Percentiles rank a stretch among this genome's conserved stretches.
These are phyloP conservation scores for Hanseniaspora lindneri DNA, from an alignment of 805 yeast genomes.

Conservation along the genomic window DNA sequence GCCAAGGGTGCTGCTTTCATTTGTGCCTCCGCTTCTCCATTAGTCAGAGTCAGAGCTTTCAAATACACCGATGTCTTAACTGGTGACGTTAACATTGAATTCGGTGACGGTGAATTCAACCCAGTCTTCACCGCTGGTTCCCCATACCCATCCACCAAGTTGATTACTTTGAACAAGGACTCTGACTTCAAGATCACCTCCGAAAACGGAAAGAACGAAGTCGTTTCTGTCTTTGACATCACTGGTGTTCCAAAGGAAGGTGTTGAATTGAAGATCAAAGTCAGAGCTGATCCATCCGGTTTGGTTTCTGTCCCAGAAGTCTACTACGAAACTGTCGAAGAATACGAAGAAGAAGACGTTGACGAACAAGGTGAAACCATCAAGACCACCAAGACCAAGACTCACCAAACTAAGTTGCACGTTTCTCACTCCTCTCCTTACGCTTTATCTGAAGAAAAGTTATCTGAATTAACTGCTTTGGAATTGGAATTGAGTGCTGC, in stretches of 20 bases:
- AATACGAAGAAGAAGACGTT: conserved; percentile 72
- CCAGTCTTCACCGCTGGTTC: conserved; percentile 96
- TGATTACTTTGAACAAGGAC: conserved; percentile 84
- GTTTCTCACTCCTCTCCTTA: conserved; percentile 39
- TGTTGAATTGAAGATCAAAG: conserved; percentile 72
- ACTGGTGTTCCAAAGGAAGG: conserved; percentile 71
- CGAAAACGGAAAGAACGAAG: conserved; percentile 51
- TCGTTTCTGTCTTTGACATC: conserved; percentile 75
- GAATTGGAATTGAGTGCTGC: conserved; percentile 76
- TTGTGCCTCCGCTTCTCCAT: conserved; percentile 98
- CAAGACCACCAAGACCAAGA: conserved; percentile 43
- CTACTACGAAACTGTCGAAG: conserved; percentile 82
- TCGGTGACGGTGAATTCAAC: conserved; percentile 88
- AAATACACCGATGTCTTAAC: conserved; percentile 92
- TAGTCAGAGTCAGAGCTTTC: conserved; percentile 96
- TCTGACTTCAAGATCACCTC: conserved; percentile 82
- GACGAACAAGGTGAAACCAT: conserved; percentile 39
- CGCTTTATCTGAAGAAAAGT: conserved; percentile 43
- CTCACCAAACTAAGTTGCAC: conserved; percentile 73
- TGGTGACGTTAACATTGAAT: conserved; percentile 73
- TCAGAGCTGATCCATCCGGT: conserved; percentile 95
- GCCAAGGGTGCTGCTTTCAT: conserved; percentile 98
- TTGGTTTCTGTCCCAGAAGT: conserved; percentile 89
- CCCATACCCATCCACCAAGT: conserved; percentile 85
- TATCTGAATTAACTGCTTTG: conserved; percentile 59